Conservation (phyloP, 73 alveolate species). For the Tetrahymena thermophila region DNA sequence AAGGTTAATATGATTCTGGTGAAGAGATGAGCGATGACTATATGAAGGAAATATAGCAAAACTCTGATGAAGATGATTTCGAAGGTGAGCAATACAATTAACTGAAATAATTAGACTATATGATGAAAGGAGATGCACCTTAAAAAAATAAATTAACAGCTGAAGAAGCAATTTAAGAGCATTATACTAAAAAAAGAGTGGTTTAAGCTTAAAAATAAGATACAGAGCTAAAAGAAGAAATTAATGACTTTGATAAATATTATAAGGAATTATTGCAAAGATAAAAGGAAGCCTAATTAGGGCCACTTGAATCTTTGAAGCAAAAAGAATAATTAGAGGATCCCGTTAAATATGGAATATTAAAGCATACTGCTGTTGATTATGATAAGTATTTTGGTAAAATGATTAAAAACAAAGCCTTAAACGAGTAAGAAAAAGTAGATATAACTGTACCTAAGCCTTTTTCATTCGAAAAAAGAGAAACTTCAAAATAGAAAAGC, state of each 20-base stretch:
- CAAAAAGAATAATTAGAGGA: neutral
- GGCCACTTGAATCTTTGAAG: neutral
- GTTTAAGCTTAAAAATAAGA: neutral
- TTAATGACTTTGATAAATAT: neutral
- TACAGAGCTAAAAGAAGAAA: neutral
- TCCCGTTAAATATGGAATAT: neutral
- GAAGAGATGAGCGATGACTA: neutral
- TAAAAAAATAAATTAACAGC: neutral
- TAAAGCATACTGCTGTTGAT: neutral
- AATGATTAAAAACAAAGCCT: neutral
- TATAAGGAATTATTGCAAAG: neutral
- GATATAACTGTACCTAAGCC: neutral
- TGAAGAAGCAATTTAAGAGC: neutral
- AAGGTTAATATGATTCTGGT: neutral
- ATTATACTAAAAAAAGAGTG: neutral
- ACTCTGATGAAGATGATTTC: neutral
- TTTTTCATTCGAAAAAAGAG: neutral
- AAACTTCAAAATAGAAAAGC: neutral
- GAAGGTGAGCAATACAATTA: neutral
- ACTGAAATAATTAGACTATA: neutral
- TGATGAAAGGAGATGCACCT: neutral
- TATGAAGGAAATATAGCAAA: neutral
- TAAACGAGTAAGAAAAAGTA: neutral
- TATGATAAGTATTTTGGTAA: neutral
- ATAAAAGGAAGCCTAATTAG: neutral